Conservation (phyloP, 352 stramenopile species). For the Saprolegnia parasitica region DNA sequence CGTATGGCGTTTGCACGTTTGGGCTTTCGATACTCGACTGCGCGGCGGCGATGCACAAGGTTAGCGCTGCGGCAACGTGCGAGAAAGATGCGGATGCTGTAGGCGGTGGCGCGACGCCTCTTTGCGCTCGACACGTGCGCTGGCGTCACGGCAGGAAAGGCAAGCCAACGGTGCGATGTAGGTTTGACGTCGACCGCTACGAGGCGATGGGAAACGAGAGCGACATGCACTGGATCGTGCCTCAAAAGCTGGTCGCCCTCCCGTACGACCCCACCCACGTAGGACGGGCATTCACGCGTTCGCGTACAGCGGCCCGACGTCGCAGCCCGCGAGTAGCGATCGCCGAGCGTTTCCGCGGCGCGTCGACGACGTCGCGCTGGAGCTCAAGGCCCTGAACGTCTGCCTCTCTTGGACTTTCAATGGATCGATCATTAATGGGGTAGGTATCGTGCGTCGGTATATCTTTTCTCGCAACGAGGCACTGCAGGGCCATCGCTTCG, state of each 20-base stretch:
- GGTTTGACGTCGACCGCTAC: conserved; percentile 77
- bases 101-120: conserved; percentile 41
- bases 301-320: conserved; percentile 74
- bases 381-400: conserved; percentile 41
- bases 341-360: conserved; percentile 81
- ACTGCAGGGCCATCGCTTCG: neutral
- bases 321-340: conserved; percentile 51
- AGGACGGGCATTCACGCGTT: too few species aligned
- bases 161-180: conserved; percentile 29
- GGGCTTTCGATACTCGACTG: conserved; percentile 92
- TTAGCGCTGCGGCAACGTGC: conserved; percentile 26
- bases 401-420: conserved; percentile 28
- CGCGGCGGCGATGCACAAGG: conserved; percentile 84
- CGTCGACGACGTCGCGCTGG: conserved; percentile 81
- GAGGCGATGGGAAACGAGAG: conserved; percentile 93
- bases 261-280: conserved; percentile 23
- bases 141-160: conserved; percentile 21
- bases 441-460: conserved; percentile 20
- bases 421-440: too few species aligned
- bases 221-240: conserved; percentile 94
- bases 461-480: too few species aligned
- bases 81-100: neutral
- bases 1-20: conserved; percentile 78
- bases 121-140: conserved; percentile 81
- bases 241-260: conserved; percentile 92